Conservation (phyloP, 2,329 filamentous ascomycete species). For the Alternaria brassicicola region DNA sequence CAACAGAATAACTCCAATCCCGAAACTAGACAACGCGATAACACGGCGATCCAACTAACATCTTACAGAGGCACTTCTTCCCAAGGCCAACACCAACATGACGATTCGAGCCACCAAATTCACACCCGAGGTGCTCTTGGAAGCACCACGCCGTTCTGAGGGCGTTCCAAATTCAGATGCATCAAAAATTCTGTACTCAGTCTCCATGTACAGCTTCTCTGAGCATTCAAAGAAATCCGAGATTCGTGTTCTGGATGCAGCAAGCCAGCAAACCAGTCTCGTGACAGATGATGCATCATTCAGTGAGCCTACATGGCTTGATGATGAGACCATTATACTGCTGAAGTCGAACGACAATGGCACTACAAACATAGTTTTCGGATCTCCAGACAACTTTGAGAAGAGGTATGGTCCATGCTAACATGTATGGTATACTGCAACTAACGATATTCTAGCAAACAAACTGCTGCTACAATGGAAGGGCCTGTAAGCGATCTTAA, state of each 20-base stretch:
- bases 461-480: constrained; percentile 53
- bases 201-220: constrained; percentile 80
- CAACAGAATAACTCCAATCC: neutral
- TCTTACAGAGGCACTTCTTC: neutral
- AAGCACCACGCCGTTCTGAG: constrained; percentile 73
- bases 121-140: constrained; percentile 77
- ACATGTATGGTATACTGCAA: neutral
- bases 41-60: neutral
- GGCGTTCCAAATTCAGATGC: constrained; percentile 73
- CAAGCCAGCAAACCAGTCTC: constrained; percentile 67
- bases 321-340: constrained; percentile 68
- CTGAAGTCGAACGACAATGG: constrained; percentile 54
- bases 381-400: constrained; percentile 39
- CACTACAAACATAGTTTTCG: constrained; percentile 47
- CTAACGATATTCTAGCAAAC: constrained; percentile 37
- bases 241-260: constrained; percentile 73
- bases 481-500: constrained; percentile 59
- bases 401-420: constrained; percentile 32
- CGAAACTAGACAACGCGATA: no score
- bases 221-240: constrained; percentile 71
- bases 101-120: constrained; percentile 73
- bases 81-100: constrained; percentile 57
- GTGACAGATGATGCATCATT: constrained; percentile 69
- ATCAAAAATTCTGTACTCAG: constrained; percentile 68
- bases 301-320: constrained; percentile 78